phyloP scores from a whole-genome alignment of 805 yeast species.

The Candida fluviatilis region DNA sequence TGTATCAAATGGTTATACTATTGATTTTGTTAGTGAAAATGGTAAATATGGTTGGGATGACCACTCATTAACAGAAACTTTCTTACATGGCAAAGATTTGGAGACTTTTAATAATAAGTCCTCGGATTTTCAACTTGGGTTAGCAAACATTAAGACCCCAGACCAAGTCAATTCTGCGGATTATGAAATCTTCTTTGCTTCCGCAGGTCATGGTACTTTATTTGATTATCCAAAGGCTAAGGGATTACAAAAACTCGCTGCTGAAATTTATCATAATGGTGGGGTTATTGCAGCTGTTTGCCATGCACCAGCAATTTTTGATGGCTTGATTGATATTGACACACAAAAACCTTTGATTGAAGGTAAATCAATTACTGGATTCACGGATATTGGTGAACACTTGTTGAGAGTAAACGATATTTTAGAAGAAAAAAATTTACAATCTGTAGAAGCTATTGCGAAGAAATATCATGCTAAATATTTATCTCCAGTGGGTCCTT shows the following conservation, averaged over 20 bases:
- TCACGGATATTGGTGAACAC: slow-evolving; percentile 53
- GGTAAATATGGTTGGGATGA: slow-evolving; percentile 58
- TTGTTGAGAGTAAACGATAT: slow-evolving; percentile 16
- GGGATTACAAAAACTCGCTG: slow-evolving; percentile 42
- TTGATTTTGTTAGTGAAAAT: slow-evolving; percentile 54
- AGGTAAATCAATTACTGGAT: slow-evolving; percentile 59
- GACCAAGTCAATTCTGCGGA: slow-evolving; percentile 45
- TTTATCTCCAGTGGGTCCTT: slow-evolving; percentile 46
- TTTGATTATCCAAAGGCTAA: slow-evolving; percentile 55
- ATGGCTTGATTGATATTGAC: slow-evolving; percentile 37
- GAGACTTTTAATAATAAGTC: slow-evolving; percentile 31
- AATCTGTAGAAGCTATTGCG: slow-evolving; percentile 36
- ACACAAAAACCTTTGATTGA: slow-evolving; percentile 43
- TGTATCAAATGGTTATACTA: slow-evolving; percentile 45
- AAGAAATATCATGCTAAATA: slow-evolving; percentile 40
- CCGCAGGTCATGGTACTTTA: slow-evolving; percentile 64
- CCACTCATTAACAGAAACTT: slow-evolving; percentile 42
- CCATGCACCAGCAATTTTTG: slow-evolving; percentile 62
- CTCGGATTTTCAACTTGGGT: slow-evolving; percentile 35
- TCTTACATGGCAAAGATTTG: slow-evolving; percentile 40
- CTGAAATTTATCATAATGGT: slow-evolving; percentile 43
- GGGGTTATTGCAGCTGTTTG: slow-evolving; percentile 65
- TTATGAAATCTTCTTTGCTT: slow-evolving; percentile 53
- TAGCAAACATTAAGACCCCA: slow-evolving; percentile 43
- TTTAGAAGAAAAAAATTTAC: slow-evolving; percentile 20